Percentiles rank a stretch among this genome's conserved stretches.
Evolutionary conservation across 768 basidiomycete genomes (phyloP).

Genomic region (Tulasnella sp.): DNA sequence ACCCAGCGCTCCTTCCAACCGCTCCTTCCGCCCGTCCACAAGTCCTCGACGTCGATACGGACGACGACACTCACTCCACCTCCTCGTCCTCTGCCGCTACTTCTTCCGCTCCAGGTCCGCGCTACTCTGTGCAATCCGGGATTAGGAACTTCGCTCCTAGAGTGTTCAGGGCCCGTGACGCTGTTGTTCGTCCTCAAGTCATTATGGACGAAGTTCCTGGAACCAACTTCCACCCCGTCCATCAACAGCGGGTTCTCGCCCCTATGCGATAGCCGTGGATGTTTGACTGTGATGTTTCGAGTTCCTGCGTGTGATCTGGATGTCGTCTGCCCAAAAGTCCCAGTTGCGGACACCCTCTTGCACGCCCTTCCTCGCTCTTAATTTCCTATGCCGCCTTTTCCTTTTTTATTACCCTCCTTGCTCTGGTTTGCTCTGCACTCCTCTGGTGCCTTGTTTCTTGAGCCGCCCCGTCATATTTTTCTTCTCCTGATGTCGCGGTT

Average conservation of each 20-base stretch:
- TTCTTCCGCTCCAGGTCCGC: background rate
- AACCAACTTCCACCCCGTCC: background rate
- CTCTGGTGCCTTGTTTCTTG: background rate
- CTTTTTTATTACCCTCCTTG: background rate
- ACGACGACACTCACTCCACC: slow-evolving; percentile 7
- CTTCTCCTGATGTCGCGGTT: background rate
- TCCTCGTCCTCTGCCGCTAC: background rate
- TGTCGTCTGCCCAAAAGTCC: background rate
- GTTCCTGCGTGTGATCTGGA: background rate
- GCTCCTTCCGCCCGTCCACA: background rate
- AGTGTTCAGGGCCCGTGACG: background rate
- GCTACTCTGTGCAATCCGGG: background rate
- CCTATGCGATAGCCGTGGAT: background rate
- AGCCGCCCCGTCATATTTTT: background rate
- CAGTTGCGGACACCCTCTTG: background rate
- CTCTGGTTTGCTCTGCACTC: background rate
- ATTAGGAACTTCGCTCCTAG: background rate
- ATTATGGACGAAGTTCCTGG: background rate
- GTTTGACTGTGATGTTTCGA: background rate
- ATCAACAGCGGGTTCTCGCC: background rate
- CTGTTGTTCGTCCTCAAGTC: background rate
- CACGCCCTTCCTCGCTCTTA: background rate
- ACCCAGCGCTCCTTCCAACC: background rate
- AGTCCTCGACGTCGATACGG: slow-evolving; percentile 6
- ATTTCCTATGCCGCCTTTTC: background rate